Conservation (phyloP, 208 protist genomes). For the Acanthamoeba culbertsoni region DNA sequence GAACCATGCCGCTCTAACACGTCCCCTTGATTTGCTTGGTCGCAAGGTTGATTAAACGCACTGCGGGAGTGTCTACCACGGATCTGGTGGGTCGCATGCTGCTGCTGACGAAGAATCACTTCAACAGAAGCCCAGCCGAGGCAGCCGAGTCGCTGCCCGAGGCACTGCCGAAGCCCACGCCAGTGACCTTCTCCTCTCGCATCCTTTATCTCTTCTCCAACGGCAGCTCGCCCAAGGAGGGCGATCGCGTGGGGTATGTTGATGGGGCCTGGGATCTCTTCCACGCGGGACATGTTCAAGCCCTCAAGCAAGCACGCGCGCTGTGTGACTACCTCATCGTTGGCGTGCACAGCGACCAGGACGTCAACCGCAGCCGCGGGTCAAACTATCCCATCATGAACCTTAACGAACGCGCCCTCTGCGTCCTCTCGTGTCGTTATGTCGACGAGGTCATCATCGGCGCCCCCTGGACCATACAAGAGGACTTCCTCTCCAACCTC, state of each 20-base stretch:
- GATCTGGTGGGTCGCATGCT: conserved; percentile 97
- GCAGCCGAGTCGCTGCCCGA: neutral
- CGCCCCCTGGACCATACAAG: conserved; percentile 91
- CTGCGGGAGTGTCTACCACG: conserved; percentile 96
- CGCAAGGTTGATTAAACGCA: conserved; percentile 70
- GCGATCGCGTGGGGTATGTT: conserved; percentile 94
- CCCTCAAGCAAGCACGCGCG: conserved; percentile 91
- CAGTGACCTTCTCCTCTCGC: neutral
- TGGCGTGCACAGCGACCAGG: conserved; percentile 94
- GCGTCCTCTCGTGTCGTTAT: conserved; percentile 94
- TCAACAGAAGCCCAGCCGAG: conserved; percentile 8
- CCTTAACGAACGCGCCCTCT: conserved; percentile 95
- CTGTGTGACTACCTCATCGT: conserved; percentile 95
- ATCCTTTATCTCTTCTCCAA: conserved; percentile 88
- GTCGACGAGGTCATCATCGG: conserved; percentile 98
- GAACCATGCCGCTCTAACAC: neutral
- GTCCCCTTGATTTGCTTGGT: neutral
- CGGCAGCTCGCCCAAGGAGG: conserved; percentile 84
- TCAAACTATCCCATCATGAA: conserved; percentile 97
- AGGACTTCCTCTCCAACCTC: conserved; percentile 91
- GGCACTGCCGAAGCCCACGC: neutral
- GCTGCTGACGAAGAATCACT: conserved; percentile 88
- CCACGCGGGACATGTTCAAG: conserved; percentile 93
- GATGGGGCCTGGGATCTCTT: conserved; percentile 97
- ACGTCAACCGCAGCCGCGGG: conserved; percentile 82